Percentiles rank a stretch among this genome's conserved stretches.
phyloP scores from a whole-genome alignment of 148 eudicot species.

The Rhododendron vialii region DNA sequence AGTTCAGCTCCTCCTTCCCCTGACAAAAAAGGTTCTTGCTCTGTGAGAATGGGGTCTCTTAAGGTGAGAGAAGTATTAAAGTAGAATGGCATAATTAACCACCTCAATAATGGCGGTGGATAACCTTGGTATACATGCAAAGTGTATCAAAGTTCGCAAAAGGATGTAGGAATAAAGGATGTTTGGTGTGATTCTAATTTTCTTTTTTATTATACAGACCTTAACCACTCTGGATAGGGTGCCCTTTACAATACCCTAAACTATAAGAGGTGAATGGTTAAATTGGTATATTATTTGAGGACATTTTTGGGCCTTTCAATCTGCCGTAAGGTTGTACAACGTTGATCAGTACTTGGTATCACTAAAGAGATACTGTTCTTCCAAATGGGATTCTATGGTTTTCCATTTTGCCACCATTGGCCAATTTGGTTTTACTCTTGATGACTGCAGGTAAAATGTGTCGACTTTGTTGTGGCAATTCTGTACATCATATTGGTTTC shows the following conservation, averaged over 20 bases:
- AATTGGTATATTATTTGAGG: background rate
- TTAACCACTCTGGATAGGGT: background rate
- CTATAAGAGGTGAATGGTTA: background rate
- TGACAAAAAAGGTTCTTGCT: slow-evolving; percentile 57
- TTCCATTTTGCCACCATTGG: background rate
- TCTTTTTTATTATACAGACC: background rate
- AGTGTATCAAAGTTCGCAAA: background rate
- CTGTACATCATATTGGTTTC: slow-evolving; percentile 64
- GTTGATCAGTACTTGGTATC: background rate
- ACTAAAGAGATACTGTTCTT: background rate
- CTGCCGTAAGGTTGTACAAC: background rate
- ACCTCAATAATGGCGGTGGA: background rate
- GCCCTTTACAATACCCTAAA: background rate
- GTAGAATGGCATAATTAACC: background rate
- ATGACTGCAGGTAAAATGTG: slow-evolving; percentile 80
- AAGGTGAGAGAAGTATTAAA: slow-evolving; percentile 41
- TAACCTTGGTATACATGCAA: background rate
- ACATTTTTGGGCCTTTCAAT: background rate
- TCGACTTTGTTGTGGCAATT: slow-evolving; percentile 68
- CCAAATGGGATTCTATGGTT: background rate
- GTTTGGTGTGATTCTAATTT: background rate
- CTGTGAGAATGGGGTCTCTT: slow-evolving; percentile 76
- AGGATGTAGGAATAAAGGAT: background rate
- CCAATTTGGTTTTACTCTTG: slow-evolving; percentile 12
- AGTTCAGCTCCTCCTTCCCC: slow-evolving; percentile 57